phyloP scores from a whole-genome alignment of 2,329 filamentous ascomycete species.

The Xylaria digitata region DNA sequence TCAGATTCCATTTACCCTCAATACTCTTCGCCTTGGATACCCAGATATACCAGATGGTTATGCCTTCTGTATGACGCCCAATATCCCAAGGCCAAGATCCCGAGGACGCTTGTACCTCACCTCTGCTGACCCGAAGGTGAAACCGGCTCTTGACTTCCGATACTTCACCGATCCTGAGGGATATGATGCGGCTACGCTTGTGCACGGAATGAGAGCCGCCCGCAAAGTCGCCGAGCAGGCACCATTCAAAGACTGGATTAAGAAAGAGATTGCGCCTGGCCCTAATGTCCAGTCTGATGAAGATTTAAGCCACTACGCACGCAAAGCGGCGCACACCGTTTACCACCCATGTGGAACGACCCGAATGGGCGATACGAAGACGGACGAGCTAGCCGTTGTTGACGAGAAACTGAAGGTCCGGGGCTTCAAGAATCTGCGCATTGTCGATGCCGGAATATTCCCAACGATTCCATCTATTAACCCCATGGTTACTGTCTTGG shows the following conservation, averaged over 20 bases:
- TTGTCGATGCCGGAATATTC: conserved; percentile 89
- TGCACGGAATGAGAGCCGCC: conserved; percentile 80
- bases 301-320: conserved; percentile 82
- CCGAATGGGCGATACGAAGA: conserved; percentile 82
- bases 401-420: conserved; percentile 77
- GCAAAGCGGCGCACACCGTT: conserved; percentile 85
- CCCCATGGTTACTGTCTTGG: conserved; percentile 89
- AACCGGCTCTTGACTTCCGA: conserved; percentile 86
- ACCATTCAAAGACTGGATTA: conserved; percentile 86
- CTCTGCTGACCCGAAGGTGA: conserved; percentile 77
- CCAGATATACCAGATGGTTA: conserved; percentile 72
- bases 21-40: conserved; percentile 84
- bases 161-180: conserved; percentile 90
- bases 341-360: conserved; percentile 92
- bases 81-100: conserved; percentile 85
- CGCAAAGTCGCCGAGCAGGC: conserved; percentile 78
- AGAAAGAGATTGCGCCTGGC: conserved; percentile 83
- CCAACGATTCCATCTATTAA: conserved; percentile 89
- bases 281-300: conserved; percentile 80
- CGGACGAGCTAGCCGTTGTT: conserved; percentile 81
- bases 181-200: conserved; percentile 85
- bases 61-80: conserved; percentile 93
- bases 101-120: conserved; percentile 82
- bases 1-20: conserved; percentile 91
- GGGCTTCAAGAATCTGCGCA: conserved; percentile 78